A percentile compares a stretch with the other conserved stretches of the same genome.
phyloP scores from a whole-genome alignment of 148 eudicot species.

The Bassia scoparia region DNA sequence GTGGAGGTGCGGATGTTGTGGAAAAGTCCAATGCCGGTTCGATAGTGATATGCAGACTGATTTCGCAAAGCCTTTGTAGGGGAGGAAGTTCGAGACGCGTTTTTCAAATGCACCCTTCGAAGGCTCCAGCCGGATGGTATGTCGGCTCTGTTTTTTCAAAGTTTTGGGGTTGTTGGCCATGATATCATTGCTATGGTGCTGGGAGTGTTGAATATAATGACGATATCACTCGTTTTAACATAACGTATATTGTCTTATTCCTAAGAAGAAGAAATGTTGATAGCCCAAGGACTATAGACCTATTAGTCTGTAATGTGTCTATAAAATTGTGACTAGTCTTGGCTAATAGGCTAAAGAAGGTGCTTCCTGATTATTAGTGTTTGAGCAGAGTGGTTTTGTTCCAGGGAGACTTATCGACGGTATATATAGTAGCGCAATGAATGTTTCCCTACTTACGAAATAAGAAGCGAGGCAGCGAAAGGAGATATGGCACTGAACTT shows the following conservation, averaged over 20 bases:
- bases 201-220: not conserved
- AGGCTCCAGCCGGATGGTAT: conserved; percentile 4
- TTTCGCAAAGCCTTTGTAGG: too few relatives aligned
- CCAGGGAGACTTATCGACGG: not conserved
- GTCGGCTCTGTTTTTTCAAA: not conserved
- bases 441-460: not conserved
- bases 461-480: not conserved
- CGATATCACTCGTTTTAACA: not conserved
- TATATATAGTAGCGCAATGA: not conserved
- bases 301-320: not conserved
- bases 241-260: not conserved
- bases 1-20: too few relatives aligned
- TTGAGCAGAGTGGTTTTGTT: not conserved
- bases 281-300: not conserved
- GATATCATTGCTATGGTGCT: not conserved
- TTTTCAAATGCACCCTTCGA: not conserved
- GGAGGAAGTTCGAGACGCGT: not conserved
- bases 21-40: not conserved
- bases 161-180: not conserved
- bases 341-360: not conserved
- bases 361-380: not conserved
- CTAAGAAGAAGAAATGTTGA: not conserved
- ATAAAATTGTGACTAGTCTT: not conserved
- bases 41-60: too few relatives aligned
- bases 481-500: not conserved